Base-by-base conservation (phyloP, 202 grass and related monocot species). In the Carex sylvatica region DNA sequence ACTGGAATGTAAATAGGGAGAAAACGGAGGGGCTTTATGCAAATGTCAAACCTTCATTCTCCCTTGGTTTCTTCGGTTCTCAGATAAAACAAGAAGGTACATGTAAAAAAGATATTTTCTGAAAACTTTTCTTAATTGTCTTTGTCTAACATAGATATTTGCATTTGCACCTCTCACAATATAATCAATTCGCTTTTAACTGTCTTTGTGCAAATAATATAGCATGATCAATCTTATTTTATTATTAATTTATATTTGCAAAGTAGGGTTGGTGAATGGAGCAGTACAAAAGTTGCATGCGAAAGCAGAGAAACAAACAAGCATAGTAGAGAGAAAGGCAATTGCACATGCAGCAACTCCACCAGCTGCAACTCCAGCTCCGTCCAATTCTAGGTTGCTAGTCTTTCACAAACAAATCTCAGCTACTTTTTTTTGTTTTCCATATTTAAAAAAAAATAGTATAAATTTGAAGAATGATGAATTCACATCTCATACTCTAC, bases 1-100 rank as follows among this genome's bases (percentile, higher is more conserved):
- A 42, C 31, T 64, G 79, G 88, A 83, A 80, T 84, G 35, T 55
- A n/a, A 59, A 88, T 51, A 79, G 19, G 6, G 74, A 84, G 20
- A 86, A 84, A 19, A 23, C 54, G 0, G 31, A 30, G 12, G 81
- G 83, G 16, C 68, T 67, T 8, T n/a, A 31, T 58, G 69, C 16
- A 12, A 85, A 82, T 4, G 64, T 82, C 18, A 82, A 67, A 26
- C 46, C 63, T 55, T 49, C 65, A n/a, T 46, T 82, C 6, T 82
- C 80, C 13, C 15, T 82, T 1, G 44, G 80, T 33, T 26, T 82
- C 46, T 82, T 82, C 13, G 72, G 81, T 65, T 83, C 84, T 70
- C 84, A 88, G 77, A 1, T 85, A 66, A 92, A 85, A 84, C 89
- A 83, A 44, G 79, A 68, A 53, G 26, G 40, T 63, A 81, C 3